A percentile compares a stretch with the other conserved stretches of the same genome.
phyloP scores from a whole-genome alignment of 495 filamentous ascomycete species.

The Lichenothelia convexa region DNA sequence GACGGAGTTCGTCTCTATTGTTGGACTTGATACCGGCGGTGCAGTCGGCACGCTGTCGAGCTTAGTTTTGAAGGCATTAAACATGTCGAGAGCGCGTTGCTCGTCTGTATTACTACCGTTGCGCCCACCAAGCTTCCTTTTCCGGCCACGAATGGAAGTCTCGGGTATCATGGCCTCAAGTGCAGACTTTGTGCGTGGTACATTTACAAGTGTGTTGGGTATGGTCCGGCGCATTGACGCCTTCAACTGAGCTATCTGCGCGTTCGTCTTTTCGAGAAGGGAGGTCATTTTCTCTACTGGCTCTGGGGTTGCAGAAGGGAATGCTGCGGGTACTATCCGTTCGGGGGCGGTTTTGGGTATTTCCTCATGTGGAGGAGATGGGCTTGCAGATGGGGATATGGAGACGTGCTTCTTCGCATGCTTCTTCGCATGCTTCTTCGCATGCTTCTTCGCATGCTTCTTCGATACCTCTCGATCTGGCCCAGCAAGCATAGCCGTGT shows the following conservation, averaged over 20 bases:
- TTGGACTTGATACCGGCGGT: not conserved
- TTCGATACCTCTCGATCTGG: too few relatives aligned
- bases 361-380: constrained; percentile 13
- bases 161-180: constrained; percentile 70
- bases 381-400: constrained; percentile 24
- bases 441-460: constrained; percentile 15
- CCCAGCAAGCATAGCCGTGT: too few relatives aligned
- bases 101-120: constrained; percentile 35
- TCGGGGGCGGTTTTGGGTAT: not conserved
- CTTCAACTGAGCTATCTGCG: constrained; percentile 78
- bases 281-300: constrained; percentile 33
- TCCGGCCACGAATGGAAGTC: constrained; percentile 62
- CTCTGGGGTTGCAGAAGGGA: constrained; percentile 15
- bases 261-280: constrained; percentile 63
- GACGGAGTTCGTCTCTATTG: constrained; percentile 21
- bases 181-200: constrained; percentile 42
- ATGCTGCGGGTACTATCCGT: not conserved
- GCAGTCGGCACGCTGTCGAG: constrained; percentile 40
- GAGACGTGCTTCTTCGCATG: constrained; percentile 5
- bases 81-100: constrained; percentile 40
- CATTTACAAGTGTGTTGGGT: constrained; percentile 34
- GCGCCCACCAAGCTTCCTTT: constrained; percentile 39
- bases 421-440: constrained; percentile 17
- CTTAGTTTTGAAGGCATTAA: constrained; percentile 62
- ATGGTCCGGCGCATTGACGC: constrained; percentile 78